Conservation (phyloP, 805 yeast species). For the Jamesozyma rosinii region DNA sequence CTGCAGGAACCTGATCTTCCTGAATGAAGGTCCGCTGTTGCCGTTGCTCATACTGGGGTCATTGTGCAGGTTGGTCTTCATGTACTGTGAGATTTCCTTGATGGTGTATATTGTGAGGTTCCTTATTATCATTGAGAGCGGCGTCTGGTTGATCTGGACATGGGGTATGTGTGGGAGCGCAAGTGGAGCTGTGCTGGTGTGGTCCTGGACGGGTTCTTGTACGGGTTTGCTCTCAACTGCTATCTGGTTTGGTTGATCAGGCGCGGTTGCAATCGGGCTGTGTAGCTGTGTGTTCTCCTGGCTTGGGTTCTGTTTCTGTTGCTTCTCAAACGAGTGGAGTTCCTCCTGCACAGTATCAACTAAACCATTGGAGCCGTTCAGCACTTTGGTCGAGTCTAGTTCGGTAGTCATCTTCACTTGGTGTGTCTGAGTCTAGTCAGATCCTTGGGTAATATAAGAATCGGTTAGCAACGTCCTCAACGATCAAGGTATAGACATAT, state of each 20-base stretch:
- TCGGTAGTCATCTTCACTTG: constrained; percentile 18
- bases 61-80: constrained; percentile 26
- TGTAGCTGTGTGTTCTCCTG: constrained; percentile 4
- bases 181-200: not conserved
- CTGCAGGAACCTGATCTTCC: constrained; percentile 57
- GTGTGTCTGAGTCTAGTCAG: no score
- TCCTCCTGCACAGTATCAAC: not conserved
- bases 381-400: constrained; percentile 10
- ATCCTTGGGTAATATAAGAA: no score
- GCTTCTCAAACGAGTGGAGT: not conserved
- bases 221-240: not conserved
- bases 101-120: constrained; percentile 27
- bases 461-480: no score
- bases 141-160: constrained; percentile 30
- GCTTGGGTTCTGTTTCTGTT: not conserved
- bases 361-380: constrained; percentile 6
- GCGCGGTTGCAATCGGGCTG: constrained; percentile 3
- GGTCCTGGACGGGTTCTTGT: not conserved
- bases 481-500: no score
- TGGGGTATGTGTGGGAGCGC: constrained; percentile 26
- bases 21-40: constrained; percentile 20
- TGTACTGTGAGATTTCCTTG: constrained; percentile 28
- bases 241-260: not conserved
- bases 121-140: constrained; percentile 26
- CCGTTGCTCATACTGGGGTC: not conserved